Evolutionary conservation across 768 basidiomycete genomes (phyloP).

Genomic region (Artomyces pyxidatus): DNA sequence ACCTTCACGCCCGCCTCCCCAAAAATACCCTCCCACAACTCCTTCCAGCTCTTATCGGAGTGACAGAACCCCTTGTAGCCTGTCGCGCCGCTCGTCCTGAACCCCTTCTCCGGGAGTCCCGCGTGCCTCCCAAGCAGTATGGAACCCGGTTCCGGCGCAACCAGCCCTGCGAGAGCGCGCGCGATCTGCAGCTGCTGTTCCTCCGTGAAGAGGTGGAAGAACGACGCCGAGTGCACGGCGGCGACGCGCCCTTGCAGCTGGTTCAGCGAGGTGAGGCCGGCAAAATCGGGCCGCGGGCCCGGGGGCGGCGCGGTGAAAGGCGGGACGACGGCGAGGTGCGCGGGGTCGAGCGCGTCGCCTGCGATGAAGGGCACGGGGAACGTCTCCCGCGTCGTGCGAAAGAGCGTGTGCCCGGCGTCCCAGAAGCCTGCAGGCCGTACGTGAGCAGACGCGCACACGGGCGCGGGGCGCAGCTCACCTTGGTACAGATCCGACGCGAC

Average conservation of each 20-base stretch:
- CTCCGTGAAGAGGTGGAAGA: slow-evolving; percentile 44
- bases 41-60: slow-evolving; percentile 27
- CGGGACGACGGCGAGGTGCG: slow-evolving; percentile 27
- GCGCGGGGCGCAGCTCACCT: slow-evolving; percentile 21
- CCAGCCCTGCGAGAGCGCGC: slow-evolving; percentile 30
- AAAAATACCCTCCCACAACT: slow-evolving; percentile 28
- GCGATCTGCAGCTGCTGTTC: slow-evolving; percentile 34
- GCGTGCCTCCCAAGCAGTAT: slow-evolving; percentile 37
- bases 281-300: slow-evolving; percentile 19
- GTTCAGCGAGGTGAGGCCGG: slow-evolving; percentile 33
- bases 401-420: slow-evolving; percentile 55
- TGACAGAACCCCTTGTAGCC: slow-evolving; percentile 23
- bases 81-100: background rate
- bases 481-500: slow-evolving; percentile 32
- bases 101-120: slow-evolving; percentile 27
- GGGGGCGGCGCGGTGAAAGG: slow-evolving; percentile 20
- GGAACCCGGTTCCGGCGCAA: slow-evolving; percentile 35
- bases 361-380: slow-evolving; percentile 49
- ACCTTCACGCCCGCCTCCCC: slow-evolving; percentile 4
- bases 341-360: slow-evolving; percentile 45
- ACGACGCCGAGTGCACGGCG: slow-evolving; percentile 38
- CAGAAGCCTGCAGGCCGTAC: slow-evolving; percentile 39
- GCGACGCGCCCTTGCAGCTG: slow-evolving; percentile 38
- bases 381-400: slow-evolving; percentile 39
- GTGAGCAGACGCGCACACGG: background rate